These are phyloP conservation scores for Austroboletus eburneus DNA, from an alignment of 768 basidiomycete genomes.

Conservation along the genomic window DNA sequence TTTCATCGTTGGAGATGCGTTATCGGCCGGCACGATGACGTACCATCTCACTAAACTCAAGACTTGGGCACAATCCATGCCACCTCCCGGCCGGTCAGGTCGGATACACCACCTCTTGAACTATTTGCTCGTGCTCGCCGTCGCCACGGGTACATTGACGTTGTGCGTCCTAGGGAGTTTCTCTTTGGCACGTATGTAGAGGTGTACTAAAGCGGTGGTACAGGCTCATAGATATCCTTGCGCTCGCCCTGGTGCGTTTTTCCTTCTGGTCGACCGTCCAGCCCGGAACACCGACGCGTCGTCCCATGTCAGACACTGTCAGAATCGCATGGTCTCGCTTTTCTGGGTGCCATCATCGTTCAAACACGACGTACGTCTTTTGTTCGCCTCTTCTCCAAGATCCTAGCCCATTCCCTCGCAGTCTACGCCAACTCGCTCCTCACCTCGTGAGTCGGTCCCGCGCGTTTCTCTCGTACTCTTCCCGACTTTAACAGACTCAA, in stretches of 20 bases:
- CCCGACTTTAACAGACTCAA: constrained; percentile 15
- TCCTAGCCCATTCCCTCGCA: background rate
- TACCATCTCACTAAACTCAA: constrained; percentile 18
- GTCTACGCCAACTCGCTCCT: constrained; percentile 31
- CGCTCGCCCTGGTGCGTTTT: constrained; percentile 20
- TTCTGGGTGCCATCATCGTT: constrained; percentile 20
- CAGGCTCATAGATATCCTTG: constrained; percentile 25
- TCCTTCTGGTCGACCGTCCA: background rate
- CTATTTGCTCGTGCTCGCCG: constrained; percentile 19
- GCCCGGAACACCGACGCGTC: background rate
- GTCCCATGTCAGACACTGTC: constrained; percentile 10
- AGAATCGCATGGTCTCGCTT: constrained; percentile 16
- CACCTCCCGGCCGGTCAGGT: background rate
- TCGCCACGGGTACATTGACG: constrained; percentile 26
- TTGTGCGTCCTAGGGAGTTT: constrained; percentile 11
- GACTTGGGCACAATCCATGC: constrained; percentile 1
- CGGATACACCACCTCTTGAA: constrained; percentile 23
- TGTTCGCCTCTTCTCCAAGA: no score
- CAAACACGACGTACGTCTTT: constrained; percentile 25
- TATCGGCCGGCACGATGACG: constrained; percentile 19
- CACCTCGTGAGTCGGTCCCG: constrained; percentile 17
- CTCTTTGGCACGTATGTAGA: background rate
- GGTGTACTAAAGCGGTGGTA: background rate
- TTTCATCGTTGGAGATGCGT: constrained; percentile 23
- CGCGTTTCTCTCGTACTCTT: background rate